Percentiles rank a stretch among this genome's conserved stretches.
These are phyloP conservation scores for Mycena crocata DNA, from an alignment of 768 basidiomycete genomes.

Conservation along the genomic window DNA sequence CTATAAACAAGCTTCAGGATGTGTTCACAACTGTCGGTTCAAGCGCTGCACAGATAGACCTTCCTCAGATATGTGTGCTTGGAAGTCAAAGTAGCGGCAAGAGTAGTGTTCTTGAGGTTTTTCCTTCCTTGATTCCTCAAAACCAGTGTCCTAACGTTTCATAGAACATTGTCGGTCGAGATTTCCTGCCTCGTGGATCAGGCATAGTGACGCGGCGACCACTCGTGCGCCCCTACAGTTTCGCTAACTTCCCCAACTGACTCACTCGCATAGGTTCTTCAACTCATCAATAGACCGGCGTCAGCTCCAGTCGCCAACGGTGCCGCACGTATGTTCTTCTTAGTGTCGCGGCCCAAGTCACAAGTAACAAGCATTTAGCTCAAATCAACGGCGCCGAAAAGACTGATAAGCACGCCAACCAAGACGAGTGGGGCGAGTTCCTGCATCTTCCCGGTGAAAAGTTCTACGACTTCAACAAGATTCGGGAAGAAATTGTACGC, in stretches of 20 bases:
- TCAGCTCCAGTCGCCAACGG: slow-evolving; percentile 47
- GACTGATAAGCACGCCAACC: slow-evolving; percentile 82
- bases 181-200: slow-evolving; percentile 98
- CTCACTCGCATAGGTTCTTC: slow-evolving; percentile 72
- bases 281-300: slow-evolving; percentile 90
- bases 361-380: slow-evolving; percentile 46
- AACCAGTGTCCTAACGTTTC: slow-evolving; percentile 20
- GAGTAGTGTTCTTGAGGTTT: slow-evolving; percentile 91
- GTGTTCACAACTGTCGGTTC: slow-evolving; percentile 89
- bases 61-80: slow-evolving; percentile 92
- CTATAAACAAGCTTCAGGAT: slow-evolving; percentile 92
- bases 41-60: slow-evolving; percentile 82
- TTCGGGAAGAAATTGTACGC: slow-evolving; percentile 93
- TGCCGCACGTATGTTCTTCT: slow-evolving; percentile 50
- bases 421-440: slow-evolving; percentile 99
- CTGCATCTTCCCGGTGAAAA: slow-evolving; percentile 96
- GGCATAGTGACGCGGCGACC: slow-evolving; percentile 99
- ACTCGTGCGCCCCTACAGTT: slow-evolving; percentile 65
- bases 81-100: slow-evolving; percentile 94
- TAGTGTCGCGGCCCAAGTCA: slow-evolving; percentile 10
- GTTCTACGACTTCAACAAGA: slow-evolving; percentile 97
- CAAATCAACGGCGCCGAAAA: slow-evolving; percentile 61
- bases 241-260: slow-evolving; percentile 9
- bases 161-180: slow-evolving; percentile 97
- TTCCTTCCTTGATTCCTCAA: neutral